These are phyloP conservation scores for Teunomyces pallodes DNA, from an alignment of 805 yeast genomes.

Conservation along the genomic window DNA sequence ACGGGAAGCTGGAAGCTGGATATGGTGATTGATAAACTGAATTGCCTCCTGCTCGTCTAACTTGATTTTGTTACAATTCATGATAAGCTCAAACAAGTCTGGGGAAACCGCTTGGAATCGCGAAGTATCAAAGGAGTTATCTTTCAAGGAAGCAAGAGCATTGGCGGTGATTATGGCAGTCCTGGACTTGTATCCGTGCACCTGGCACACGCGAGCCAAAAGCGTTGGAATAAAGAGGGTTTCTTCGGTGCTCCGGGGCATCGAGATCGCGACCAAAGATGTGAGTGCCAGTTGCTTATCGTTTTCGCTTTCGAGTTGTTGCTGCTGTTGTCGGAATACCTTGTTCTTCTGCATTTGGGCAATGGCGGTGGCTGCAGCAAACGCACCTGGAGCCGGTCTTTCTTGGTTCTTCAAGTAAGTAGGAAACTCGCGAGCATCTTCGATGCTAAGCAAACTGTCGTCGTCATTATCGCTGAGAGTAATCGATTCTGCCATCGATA, in stretches of 20 bases:
- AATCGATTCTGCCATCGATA: slow-evolving; percentile 32
- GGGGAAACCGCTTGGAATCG: slow-evolving; percentile 10
- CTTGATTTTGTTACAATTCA: slow-evolving; percentile 24
- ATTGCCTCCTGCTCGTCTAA: slow-evolving; percentile 41
- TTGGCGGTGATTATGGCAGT: slow-evolving; percentile 71
- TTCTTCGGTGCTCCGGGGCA: slow-evolving; percentile 78
- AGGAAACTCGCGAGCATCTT: slow-evolving; percentile 15
- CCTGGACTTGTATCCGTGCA: slow-evolving; percentile 68
- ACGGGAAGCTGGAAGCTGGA: slow-evolving; percentile 46
- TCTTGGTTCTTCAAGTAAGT: slow-evolving; percentile 37
- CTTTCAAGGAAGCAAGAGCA: slow-evolving; percentile 67
- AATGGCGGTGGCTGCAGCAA: slow-evolving; percentile 60
- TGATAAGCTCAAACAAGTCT: slow-evolving; percentile 20
- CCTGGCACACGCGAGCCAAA: slow-evolving; percentile 64
- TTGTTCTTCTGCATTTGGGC: slow-evolving; percentile 49
- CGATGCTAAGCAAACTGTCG: slow-evolving; percentile 27
- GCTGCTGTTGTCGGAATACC: slow-evolving; percentile 17
- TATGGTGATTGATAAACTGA: slow-evolving; percentile 36
- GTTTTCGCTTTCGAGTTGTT: slow-evolving; percentile 20
- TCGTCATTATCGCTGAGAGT: slow-evolving; percentile 41
- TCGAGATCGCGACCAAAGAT: slow-evolving; percentile 59
- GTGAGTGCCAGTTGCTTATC: slow-evolving; percentile 38
- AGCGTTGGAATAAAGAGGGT: slow-evolving; percentile 72
- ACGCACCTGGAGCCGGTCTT: slow-evolving; percentile 71
- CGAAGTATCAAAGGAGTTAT: slow-evolving; percentile 22